Conservation (phyloP, 2,329 filamentous ascomycete species). For the Pestalotiopsis sp. region DNA sequence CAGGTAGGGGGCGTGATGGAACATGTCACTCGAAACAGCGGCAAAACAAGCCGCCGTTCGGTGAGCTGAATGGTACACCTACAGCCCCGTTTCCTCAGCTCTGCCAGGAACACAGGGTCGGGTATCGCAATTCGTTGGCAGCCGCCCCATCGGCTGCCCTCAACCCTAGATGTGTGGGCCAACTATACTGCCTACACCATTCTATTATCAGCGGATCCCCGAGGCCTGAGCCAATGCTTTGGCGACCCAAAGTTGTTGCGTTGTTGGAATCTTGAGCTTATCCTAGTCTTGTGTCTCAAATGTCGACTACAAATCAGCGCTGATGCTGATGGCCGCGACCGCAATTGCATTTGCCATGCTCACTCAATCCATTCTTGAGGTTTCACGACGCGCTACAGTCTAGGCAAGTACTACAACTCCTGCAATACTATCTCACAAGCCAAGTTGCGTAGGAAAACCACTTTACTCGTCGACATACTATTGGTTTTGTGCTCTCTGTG, state of each 20-base stretch:
- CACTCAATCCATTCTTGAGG: neutral
- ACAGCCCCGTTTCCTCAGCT: neutral
- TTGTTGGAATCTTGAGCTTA: neutral
- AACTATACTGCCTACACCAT: neutral
- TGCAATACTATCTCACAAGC: neutral
- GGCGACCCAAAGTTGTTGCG: neutral
- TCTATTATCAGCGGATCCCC: neutral
- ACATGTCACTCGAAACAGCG: neutral
- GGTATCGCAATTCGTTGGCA: neutral
- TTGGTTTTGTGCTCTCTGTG: neutral
- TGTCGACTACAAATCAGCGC: neutral
- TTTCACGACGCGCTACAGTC: neutral
- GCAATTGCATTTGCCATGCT: neutral
- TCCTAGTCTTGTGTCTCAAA: neutral
- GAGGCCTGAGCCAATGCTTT: neutral
- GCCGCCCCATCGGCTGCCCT: neutral
- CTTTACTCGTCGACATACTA: neutral
- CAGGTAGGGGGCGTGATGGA: neutral
- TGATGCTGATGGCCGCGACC: neutral
- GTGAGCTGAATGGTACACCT: neutral
- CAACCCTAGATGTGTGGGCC: neutral
- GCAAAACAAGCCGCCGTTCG: neutral
- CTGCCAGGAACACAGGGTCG: neutral
- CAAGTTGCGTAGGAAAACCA: neutral
- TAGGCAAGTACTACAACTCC: neutral